Evolutionary conservation across 2,329 filamentous ascomycete species (phyloP).

Genomic region (Colletotrichum sp.): DNA sequence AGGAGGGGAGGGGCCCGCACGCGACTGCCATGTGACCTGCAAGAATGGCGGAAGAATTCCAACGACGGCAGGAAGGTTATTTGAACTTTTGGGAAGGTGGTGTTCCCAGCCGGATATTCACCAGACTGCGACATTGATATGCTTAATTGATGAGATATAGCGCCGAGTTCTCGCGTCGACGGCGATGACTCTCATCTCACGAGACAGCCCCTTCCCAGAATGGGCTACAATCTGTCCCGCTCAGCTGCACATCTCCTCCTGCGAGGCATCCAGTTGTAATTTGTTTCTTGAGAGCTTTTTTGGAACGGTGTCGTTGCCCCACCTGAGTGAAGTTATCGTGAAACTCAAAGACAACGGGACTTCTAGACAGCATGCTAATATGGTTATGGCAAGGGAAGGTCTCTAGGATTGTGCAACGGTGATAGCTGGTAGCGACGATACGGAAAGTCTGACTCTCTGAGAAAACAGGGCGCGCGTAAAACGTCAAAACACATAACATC

Average conservation of each 20-base stretch:
- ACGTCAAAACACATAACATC: too few relatives aligned
- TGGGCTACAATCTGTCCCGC: too few relatives aligned
- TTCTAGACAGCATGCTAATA: accelerated
- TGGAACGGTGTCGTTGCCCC: background rate
- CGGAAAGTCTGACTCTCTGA: background rate
- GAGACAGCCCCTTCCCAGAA: background rate
- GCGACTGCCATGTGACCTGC: background rate
- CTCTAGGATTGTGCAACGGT: background rate
- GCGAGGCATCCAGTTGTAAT: background rate
- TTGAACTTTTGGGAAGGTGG: background rate
- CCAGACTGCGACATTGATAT: background rate
- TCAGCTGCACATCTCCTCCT: background rate
- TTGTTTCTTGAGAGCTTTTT: background rate
- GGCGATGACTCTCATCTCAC: background rate
- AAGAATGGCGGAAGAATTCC: background rate
- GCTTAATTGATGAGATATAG: background rate
- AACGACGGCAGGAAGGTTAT: background rate
- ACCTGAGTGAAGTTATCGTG: background rate
- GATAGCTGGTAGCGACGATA: too few relatives aligned
- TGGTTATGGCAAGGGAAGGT: background rate
- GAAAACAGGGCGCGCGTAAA: too few relatives aligned
- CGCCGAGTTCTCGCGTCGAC: background rate
- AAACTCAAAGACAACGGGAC: background rate
- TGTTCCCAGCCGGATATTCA: background rate
- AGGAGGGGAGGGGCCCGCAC: background rate